phyloP scores from a whole-genome alignment of 2,329 filamentous ascomycete genomes.

The Graphilbum fragrans region DNA sequence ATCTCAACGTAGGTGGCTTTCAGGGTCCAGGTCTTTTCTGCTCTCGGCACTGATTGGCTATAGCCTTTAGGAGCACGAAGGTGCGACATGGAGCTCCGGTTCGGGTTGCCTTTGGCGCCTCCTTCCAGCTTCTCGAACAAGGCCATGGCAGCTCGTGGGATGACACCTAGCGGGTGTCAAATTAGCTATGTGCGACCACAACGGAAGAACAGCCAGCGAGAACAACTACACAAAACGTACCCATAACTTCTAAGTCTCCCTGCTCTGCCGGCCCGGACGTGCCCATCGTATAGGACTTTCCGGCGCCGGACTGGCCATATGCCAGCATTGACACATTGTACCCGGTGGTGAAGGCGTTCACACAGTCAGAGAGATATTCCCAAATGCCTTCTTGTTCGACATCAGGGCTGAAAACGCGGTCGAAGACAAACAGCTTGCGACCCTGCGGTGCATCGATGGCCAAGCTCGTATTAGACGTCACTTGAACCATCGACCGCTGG shows the following conservation, averaged over 20 bases:
- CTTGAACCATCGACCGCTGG: conserved; percentile 83
- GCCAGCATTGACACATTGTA: conserved; percentile 98
- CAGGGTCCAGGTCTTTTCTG: conserved; percentile 75
- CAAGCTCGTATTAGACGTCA: conserved; percentile 72
- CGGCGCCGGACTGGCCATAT: conserved; percentile 93
- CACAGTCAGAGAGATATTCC: conserved; percentile 86
- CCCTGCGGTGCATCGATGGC: conserved; percentile 86
- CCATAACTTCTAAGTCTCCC: conserved; percentile 58
- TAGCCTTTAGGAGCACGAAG: conserved; percentile 72
- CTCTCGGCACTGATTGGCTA: conserved; percentile 40
- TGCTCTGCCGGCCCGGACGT: conserved; percentile 80
- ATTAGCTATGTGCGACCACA: background rate
- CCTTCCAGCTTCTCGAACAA: conserved; percentile 81
- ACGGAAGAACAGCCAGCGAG: background rate
- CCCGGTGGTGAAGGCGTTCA: conserved; percentile 81
- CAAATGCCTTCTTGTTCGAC: conserved; percentile 81
- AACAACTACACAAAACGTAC: conserved; percentile 36
- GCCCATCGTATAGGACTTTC: conserved; percentile 98
- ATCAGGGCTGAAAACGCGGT: conserved; percentile 81
- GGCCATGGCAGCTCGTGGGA: conserved; percentile 75
- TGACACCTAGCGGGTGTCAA: conserved; percentile 57
- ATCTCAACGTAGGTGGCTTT: conserved; percentile 95
- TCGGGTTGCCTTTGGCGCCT: conserved; percentile 23
- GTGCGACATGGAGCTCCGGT: conserved; percentile 61
- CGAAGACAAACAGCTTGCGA: conserved; percentile 91